phyloP scores from a whole-genome alignment of 1,284 basidiomycete genomes.

The Singerocomus rubriflavus region DNA sequence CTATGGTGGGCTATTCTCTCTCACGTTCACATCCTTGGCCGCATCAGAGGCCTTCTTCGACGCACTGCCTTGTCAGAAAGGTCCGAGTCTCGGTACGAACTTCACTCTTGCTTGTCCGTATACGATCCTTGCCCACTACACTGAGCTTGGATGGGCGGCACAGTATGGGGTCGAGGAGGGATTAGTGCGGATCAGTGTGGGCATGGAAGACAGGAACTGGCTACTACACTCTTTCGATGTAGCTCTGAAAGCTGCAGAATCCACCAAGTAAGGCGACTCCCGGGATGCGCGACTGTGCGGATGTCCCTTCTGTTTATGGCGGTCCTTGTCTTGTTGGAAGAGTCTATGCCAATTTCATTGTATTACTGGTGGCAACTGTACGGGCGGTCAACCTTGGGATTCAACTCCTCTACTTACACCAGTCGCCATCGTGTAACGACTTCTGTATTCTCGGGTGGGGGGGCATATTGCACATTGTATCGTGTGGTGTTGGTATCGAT shows the following conservation, averaged over 20 bases:
- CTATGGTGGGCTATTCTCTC: slow-evolving; percentile 89
- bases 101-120: slow-evolving; percentile 95
- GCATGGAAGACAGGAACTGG: slow-evolving; percentile 74
- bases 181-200: slow-evolving; percentile 88
- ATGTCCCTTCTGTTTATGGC: neutral
- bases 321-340: neutral
- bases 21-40: slow-evolving; percentile 73
- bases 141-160: slow-evolving; percentile 91
- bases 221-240: slow-evolving; percentile 62
- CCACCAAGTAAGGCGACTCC: slow-evolving; percentile 7
- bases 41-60: slow-evolving; percentile 89
- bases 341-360: neutral
- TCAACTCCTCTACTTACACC: neutral
- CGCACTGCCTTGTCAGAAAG: slow-evolving; percentile 79
- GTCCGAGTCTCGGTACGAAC: slow-evolving; percentile 93
- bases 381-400: neutral
- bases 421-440: neutral
- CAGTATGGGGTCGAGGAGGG: slow-evolving; percentile 82
- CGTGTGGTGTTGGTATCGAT: too few relatives aligned
- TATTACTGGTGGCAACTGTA: neutral
- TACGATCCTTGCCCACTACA: slow-evolving; percentile 89
- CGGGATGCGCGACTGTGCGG: neutral
- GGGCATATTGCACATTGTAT: too few relatives aligned
- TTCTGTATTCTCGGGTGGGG: too few relatives aligned
- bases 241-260: slow-evolving; percentile 72